Evolutionary conservation across 305 asterid species (phyloP).

Genomic region (Ilex paraguariensis): DNA sequence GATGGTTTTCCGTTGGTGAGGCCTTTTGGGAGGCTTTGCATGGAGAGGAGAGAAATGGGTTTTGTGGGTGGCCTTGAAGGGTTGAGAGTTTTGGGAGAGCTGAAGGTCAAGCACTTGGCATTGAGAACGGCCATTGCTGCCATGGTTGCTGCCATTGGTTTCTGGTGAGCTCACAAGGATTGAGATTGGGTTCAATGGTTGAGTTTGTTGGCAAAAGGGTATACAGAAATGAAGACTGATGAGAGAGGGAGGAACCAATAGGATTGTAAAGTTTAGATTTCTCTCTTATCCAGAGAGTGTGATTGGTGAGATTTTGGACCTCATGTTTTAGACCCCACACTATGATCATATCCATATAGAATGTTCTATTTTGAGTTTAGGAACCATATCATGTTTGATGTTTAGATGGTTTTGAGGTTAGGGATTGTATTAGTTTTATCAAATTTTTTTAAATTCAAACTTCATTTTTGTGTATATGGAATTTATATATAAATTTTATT

Average conservation of each 20-base stretch:
- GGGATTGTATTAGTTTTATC: too few species aligned
- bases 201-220: background rate
- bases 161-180: background rate
- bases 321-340: conserved; percentile 19
- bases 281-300: conserved; percentile 32
- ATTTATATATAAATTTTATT: too few species aligned
- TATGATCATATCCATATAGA: background rate
- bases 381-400: too few species aligned
- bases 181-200: background rate
- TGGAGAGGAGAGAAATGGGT: conserved; percentile 42
- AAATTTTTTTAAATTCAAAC: too few species aligned
- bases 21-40: conserved; percentile 49
- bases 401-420: too few species aligned
- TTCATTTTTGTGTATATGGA: too few species aligned
- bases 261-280: conserved; percentile 20
- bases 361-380: too few species aligned
- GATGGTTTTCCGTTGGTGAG: conserved; percentile 26
- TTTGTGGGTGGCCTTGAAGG: conserved; percentile 34
- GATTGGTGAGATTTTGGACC: conserved; percentile 22
- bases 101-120: conserved; percentile 45
- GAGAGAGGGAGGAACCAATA: conserved; percentile 23
- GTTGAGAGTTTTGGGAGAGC: conserved; percentile 16
- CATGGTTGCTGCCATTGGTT: conserved; percentile 65
- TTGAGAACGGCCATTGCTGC: conserved; percentile 60
- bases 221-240: conserved; percentile 11